phyloP scores from a whole-genome alignment of 306 rosid species.

The Cucumis cinereus region DNA sequence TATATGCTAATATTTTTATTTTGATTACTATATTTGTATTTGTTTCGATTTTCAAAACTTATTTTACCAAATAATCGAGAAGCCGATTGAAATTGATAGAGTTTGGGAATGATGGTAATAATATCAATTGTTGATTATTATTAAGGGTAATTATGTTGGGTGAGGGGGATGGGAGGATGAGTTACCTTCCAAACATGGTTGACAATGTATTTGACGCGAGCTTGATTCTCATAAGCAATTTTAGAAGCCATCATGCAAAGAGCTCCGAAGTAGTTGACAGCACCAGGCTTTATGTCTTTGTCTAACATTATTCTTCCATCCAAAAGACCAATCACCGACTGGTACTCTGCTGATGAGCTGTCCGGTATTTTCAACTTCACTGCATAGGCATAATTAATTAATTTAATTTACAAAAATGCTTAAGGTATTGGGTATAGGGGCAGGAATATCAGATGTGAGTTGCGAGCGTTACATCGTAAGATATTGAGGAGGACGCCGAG shows the following conservation, averaged over 20 bases:
- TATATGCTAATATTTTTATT: no score
- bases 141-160: no score
- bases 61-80: no score
- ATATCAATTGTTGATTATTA: no score
- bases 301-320: slow-evolving; percentile 19
- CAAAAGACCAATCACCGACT: slow-evolving; percentile 17
- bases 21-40: no score
- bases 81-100: no score
- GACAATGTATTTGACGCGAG: slow-evolving; percentile 1
- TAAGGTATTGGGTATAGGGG: no score
- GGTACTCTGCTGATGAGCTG: background rate
- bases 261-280: slow-evolving; percentile 8
- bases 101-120: no score
- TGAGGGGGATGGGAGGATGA: no score
- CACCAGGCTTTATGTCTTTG: slow-evolving; percentile 9
- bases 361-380: slow-evolving; percentile 14
- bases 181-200: slow-evolving; percentile 21
- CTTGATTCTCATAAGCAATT: slow-evolving; percentile 19
- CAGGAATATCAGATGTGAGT: no score
- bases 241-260: slow-evolving; percentile 28
- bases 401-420: no score
- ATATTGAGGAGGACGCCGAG: slow-evolving; percentile 20
- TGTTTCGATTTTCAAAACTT: no score
- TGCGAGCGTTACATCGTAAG: slow-evolving; percentile 23
- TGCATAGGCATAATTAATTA: background rate